These are phyloP conservation scores for Aspergillus steynii DNA, from an alignment of 495 filamentous ascomycete species.

Conservation along the genomic window DNA sequence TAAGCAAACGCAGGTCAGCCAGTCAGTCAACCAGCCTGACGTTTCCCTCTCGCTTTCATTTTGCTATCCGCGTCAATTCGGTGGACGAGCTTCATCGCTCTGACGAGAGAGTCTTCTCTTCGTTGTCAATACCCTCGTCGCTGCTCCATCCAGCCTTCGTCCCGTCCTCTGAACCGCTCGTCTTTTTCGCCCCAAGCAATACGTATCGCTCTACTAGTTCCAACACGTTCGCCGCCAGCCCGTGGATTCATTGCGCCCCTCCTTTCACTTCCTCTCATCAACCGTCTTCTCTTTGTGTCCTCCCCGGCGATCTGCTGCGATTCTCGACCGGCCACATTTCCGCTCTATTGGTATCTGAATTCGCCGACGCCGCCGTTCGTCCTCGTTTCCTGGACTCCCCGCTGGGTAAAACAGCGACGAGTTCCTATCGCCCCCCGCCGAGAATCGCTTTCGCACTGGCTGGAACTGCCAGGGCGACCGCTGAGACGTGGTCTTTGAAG, in stretches of 20 bases:
- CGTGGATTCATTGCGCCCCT: background rate
- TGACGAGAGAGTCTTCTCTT: background rate
- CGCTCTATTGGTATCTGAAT: background rate
- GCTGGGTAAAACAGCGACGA: conserved; percentile 16
- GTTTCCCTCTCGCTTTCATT: background rate
- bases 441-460: background rate
- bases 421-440: conserved; percentile 8
- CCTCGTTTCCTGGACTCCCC: conserved; percentile 2
- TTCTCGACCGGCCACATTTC: background rate
- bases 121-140: background rate
- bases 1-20: background rate
- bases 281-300: background rate
- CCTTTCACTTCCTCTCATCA: background rate
- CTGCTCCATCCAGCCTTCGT: background rate
- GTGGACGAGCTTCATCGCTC: background rate
- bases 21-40: background rate
- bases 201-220: background rate
- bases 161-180: background rate
- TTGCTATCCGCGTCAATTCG: background rate
- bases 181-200: background rate
- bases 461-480: conserved; percentile 5
- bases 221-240: background rate
- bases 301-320: background rate
- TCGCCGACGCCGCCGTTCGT: background rate
- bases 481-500: conserved; percentile 13